Evolutionary conservation across 2,329 filamentous ascomycete genomes (phyloP).

Genomic region (Beauveria bassiana): DNA sequence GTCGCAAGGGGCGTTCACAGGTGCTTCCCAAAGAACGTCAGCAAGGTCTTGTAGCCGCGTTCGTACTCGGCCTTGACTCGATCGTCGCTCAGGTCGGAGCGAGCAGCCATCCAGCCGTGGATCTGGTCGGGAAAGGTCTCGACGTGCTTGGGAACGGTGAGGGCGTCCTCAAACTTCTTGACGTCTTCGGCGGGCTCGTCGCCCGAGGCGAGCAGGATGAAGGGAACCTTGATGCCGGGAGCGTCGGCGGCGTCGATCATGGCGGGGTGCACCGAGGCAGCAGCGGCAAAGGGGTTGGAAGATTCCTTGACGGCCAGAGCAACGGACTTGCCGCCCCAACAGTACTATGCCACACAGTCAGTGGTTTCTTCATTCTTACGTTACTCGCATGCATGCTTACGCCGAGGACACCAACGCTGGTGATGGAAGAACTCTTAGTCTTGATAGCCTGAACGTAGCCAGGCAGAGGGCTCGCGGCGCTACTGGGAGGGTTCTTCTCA

Average conservation of each 20-base stretch:
- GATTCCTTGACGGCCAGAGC: slow-evolving; percentile 41
- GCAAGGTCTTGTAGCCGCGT: slow-evolving; percentile 51
- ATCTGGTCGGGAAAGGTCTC: slow-evolving; percentile 61
- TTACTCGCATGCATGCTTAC: slow-evolving; percentile 29
- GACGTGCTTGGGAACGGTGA: slow-evolving; percentile 50
- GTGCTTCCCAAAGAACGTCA: slow-evolving; percentile 51
- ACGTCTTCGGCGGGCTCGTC: slow-evolving; percentile 53
- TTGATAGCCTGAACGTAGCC: slow-evolving; percentile 46
- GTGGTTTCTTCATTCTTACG: neutral
- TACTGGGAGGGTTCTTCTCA: slow-evolving; percentile 38
- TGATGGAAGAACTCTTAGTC: slow-evolving; percentile 44
- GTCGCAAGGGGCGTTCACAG: slow-evolving; percentile 19
- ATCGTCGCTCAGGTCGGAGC: slow-evolving; percentile 48
- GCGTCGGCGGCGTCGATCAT: slow-evolving; percentile 59
- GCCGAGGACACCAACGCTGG: slow-evolving; percentile 54
- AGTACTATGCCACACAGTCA: slow-evolving; percentile 36
- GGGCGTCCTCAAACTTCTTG: slow-evolving; percentile 45
- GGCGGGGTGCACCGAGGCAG: slow-evolving; percentile 48
- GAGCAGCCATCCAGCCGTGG: slow-evolving; percentile 69
- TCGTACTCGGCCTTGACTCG: slow-evolving; percentile 54
- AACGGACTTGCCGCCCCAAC: slow-evolving; percentile 65
- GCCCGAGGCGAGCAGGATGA: slow-evolving; percentile 56
- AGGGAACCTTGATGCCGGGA: slow-evolving; percentile 49
- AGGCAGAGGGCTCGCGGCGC: slow-evolving; percentile 42
- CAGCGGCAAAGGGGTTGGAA: slow-evolving; percentile 48